Evolutionary conservation across 768 basidiomycete genomes (phyloP), one percentile per base, ranked within the genome.

Genomic region (Peribolospora baueri): DNA sequence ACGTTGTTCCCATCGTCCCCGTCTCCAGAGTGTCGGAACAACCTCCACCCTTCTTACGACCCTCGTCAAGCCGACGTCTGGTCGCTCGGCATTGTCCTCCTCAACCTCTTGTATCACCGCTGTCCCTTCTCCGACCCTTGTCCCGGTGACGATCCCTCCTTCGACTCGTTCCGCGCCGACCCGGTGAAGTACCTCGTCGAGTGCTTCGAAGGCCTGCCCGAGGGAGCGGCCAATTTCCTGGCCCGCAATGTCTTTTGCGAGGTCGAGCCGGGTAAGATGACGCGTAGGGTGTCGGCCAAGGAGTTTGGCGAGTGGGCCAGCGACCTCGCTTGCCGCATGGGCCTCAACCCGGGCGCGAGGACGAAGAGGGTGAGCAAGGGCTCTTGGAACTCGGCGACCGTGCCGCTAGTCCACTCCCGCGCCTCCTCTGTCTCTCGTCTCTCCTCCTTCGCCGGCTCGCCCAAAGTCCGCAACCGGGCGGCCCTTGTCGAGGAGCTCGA

Each of bases 21-120:
- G 51, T 55, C 46, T 62, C 53, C 63, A 87, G 91, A 97, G 73
- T 97, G 93, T 70, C 81, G 91, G 67, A 97, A 97, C 73, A 93
- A 95, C 68, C 74, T 88, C 61, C 84, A 82, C 39, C 90, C 93
- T 59, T 84, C 82, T 51, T 98, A 98, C 72, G 76, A 77, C 60
- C 88, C 91, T 58, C 82, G 82, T 62, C 84, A 84, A 56, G 93
- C 93, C 58, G 91, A 98, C 69, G 87, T 98, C 54, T 98, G 87
- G 91, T 95, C 91, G 37, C 75, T 98, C 62, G 91, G 91, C 59
- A 93, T 98, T 66, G 93, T 98, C 60, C 78, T 98, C 63, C 85
- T 98, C 75, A 98, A 98, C 68, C 90, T 97, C 85, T 73, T 97
- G 66, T 98, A 95, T 70, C 93, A 98, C 69, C 84, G 75, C 70